Evolutionary conservation across 2,329 filamentous ascomycete genomes (phyloP).

Genomic region (Cercospora sojina): DNA sequence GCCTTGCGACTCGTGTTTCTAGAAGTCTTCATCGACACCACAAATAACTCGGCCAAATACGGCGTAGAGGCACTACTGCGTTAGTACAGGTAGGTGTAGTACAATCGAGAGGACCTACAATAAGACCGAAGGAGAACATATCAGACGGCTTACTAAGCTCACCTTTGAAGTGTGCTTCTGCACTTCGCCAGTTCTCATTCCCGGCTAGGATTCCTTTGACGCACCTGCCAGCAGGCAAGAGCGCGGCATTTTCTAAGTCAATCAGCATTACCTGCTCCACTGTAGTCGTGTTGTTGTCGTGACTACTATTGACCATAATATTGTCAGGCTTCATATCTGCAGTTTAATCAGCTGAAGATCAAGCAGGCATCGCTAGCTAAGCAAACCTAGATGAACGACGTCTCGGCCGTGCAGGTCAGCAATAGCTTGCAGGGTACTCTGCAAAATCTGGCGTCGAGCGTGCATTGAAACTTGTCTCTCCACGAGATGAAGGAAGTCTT

Average conservation of each 20-base stretch:
- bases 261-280: slow-evolving; percentile 32
- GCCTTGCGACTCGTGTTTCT: slow-evolving; percentile 27
- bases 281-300: slow-evolving; percentile 16
- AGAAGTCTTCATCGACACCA: slow-evolving; percentile 33
- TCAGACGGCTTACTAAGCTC: slow-evolving; percentile 36
- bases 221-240: slow-evolving; percentile 35
- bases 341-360: background rate
- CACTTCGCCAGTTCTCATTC: slow-evolving; percentile 39
- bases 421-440: background rate
- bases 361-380: background rate
- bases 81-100: background rate
- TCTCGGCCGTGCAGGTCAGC: background rate
- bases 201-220: slow-evolving; percentile 36
- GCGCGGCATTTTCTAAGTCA: slow-evolving; percentile 39
- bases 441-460: background rate
- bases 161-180: slow-evolving; percentile 34
- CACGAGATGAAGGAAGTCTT: background rate
- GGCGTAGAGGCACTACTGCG: slow-evolving; percentile 17
- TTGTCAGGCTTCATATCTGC: slow-evolving; percentile 38
- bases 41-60: slow-evolving; percentile 32
- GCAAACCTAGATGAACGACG: background rate
- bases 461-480: background rate
- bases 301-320: slow-evolving; percentile 31
- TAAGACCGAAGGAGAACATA: slow-evolving; percentile 35
- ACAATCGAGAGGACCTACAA: slow-evolving; percentile 18